A percentile compares a stretch with the other conserved stretches of the same genome.
phyloP scores from a whole-genome alignment of 176 grass and related monocot genomes.

The Musa beccarii region DNA sequence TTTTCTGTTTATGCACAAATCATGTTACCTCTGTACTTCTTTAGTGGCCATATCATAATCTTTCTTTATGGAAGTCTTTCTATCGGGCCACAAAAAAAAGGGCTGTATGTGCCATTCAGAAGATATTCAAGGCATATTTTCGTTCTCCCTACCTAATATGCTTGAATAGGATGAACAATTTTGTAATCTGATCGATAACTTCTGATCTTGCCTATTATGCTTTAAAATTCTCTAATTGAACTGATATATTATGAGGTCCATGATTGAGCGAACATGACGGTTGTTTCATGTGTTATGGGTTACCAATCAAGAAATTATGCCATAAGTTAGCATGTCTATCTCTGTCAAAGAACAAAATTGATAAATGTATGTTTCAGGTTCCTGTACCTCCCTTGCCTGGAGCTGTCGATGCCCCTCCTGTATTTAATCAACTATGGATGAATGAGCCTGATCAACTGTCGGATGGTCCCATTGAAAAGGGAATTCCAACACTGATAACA shows the following conservation, averaged over 20 bases:
- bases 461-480: slow-evolving; percentile 62
- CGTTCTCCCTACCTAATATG: not conserved
- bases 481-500: slow-evolving; percentile 76
- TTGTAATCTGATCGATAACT: not conserved
- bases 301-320: not conserved
- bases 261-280: not conserved
- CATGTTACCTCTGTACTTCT: not conserved
- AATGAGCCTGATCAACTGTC: slow-evolving; percentile 50
- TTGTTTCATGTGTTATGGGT: not conserved
- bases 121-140: not conserved
- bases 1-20: too few species aligned
- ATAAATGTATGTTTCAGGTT: slow-evolving; percentile 46
- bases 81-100: not conserved
- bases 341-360: slow-evolving; percentile 1
- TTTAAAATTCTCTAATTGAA: not conserved
- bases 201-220: not conserved
- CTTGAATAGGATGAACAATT: not conserved
- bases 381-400: slow-evolving; percentile 82
- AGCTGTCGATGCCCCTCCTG: slow-evolving; percentile 54
- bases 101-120: not conserved
- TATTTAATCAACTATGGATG: slow-evolving; percentile 69
- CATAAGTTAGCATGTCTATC: not conserved
- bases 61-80: not conserved
- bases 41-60: not conserved
- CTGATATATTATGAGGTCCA: not conserved